A percentile compares a stretch with the other conserved stretches of the same genome.
These are phyloP conservation scores for Huntiella omanensis DNA, from an alignment of 2,329 filamentous ascomycete genomes.

Conservation along the genomic window DNA sequence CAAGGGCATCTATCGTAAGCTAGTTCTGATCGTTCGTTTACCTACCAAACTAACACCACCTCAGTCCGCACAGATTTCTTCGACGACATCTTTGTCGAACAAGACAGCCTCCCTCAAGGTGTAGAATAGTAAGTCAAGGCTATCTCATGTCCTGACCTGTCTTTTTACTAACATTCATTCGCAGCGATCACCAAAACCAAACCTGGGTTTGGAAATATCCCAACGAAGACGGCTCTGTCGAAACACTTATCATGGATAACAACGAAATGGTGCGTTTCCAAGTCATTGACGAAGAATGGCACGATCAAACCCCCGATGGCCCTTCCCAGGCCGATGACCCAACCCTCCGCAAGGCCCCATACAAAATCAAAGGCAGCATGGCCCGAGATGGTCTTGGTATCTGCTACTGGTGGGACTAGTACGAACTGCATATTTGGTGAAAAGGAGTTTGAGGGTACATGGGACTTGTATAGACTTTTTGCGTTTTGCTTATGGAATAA, in stretches of 20 bases:
- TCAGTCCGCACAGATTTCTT: slow-evolving; percentile 71
- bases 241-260: slow-evolving; percentile 69
- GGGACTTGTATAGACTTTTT: neutral
- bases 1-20: slow-evolving; percentile 50
- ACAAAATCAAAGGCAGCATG: slow-evolving; percentile 49
- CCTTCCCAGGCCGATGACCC: slow-evolving; percentile 43
- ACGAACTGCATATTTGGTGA: neutral
- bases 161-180: slow-evolving; percentile 15
- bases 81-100: slow-evolving; percentile 70
- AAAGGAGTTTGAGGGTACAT: too few species aligned
- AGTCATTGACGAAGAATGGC: slow-evolving; percentile 76
- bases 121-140: slow-evolving; percentile 46
- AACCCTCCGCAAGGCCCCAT: slow-evolving; percentile 46
- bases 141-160: neutral
- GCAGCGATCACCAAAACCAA: slow-evolving; percentile 52
- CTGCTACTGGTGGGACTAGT: slow-evolving; percentile 42
- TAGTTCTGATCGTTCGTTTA: neutral
- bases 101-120: slow-evolving; percentile 54
- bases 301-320: slow-evolving; percentile 63
- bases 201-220: slow-evolving; percentile 74
- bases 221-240: slow-evolving; percentile 20
- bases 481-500: neutral
- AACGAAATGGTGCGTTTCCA: slow-evolving; percentile 77
- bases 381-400: slow-evolving; percentile 41
- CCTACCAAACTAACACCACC: slow-evolving; percentile 3